A percentile compares a stretch with the other conserved stretches of the same genome.
phyloP scores from a whole-genome alignment of 1,139 yeast species.

The Geotrichum macrosporum region DNA sequence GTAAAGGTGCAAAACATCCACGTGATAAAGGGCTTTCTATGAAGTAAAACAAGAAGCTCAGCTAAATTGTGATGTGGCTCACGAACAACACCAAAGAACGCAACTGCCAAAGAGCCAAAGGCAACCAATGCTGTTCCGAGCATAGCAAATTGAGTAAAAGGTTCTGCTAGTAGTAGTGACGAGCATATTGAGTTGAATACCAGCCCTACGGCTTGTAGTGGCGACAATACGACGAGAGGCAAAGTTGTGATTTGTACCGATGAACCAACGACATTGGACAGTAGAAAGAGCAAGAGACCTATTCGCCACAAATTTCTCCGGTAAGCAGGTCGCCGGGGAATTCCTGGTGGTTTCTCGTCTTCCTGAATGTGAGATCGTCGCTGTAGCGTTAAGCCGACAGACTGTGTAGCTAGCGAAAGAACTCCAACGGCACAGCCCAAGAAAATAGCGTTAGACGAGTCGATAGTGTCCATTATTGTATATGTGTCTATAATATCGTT shows the following conservation, averaged over 20 bases:
- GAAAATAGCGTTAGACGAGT: conserved; percentile 27
- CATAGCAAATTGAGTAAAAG: conserved; percentile 54
- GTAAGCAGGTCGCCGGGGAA: conserved; percentile 42
- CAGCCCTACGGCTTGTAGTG: conserved; percentile 83
- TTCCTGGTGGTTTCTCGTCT: conserved; percentile 31
- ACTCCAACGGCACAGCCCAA: conserved; percentile 73
- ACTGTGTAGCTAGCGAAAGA: conserved; percentile 73
- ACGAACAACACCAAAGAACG: conserved; percentile 59
- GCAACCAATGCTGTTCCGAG: conserved; percentile 67
- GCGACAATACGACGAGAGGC: conserved; percentile 75
- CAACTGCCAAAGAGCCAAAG: conserved; percentile 75
- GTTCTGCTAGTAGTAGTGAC: conserved; percentile 60
- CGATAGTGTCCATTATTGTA: conserved; percentile 12
- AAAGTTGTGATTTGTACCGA: conserved; percentile 78
- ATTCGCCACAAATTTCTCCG: conserved; percentile 67
- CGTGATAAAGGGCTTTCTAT: conserved; percentile 41
- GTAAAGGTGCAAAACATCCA: conserved; percentile 46
- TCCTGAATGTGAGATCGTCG: conserved; percentile 60
- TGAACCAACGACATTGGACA: conserved; percentile 76
- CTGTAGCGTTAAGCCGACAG: conserved; percentile 78
- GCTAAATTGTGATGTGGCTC: conserved; percentile 51
- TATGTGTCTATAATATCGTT: no score
- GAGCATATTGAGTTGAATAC: conserved; percentile 82
- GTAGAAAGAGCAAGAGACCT: conserved; percentile 66
- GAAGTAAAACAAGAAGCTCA: conserved; percentile 45